Base-by-base conservation (phyloP, 768 basidiomycete genomes). In the Imleria badia region DNA sequence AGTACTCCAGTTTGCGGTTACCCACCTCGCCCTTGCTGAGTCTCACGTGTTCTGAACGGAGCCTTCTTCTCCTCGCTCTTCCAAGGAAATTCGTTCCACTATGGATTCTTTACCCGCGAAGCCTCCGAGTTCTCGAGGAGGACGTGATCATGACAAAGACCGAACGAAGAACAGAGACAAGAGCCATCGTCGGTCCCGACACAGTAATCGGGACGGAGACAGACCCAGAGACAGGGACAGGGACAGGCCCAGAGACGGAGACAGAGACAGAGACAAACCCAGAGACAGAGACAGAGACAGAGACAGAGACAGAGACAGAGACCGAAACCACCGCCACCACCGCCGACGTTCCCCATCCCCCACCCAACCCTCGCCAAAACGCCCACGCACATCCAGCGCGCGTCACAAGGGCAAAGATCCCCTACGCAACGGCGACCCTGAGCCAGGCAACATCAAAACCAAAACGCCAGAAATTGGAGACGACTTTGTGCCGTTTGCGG, bases 401-500 rank as follows among this genome's bases (percentile, higher is more conserved):
- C 54, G 26, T 15, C 51, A 33, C 14, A 72, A 72, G 14, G 48
- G 45, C 33, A 70, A 59, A 33, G 68, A 61, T 23, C 39, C 46
- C 6, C 3, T 40, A 2, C 53, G 49, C 6, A 50, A 51, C 2
- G 55, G 44, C 19, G 47, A 56, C 31, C 17, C 20, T 5, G 59
- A 59, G 30, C 60, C 44, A 7, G 63, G 59, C 6, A 53, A 62
- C 20, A 45, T 54, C 6, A 53, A 41, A 33, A 3, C 26, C 23
- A 63, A 60, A 23, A 26, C 34, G 12, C 55, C 59, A 11, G 57
- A 63, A 26, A 60, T 61, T 13, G 69, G 65, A 5, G 71, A 66
- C 34, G 69, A 74, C 46, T 74, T 73, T 42, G 55, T 74, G 38
- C 71, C 73, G 1, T 46, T 71, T 29, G 52, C 14, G 8, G 54